Conservation (phyloP, 768 basidiomycete genomes). For the Suillus bovinus region DNA sequence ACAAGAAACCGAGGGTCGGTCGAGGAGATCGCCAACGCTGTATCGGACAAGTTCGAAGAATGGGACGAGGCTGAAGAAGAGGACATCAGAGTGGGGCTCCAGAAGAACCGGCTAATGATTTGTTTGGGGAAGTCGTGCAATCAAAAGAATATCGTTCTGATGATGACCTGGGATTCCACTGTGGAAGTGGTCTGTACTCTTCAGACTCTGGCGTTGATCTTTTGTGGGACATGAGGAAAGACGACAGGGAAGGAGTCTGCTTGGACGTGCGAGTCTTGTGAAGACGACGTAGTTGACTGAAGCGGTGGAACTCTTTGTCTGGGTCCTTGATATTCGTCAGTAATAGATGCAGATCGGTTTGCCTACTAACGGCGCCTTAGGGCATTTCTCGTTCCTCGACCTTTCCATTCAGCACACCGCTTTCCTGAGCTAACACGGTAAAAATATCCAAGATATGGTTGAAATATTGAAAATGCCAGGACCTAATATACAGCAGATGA, state of each 20-base stretch:
- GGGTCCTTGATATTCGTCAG: background rate
- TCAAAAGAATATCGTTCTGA: background rate
- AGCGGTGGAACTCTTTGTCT: background rate
- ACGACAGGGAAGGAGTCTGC: background rate
- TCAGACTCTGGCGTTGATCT: conserved; percentile 4
- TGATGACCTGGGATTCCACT: background rate
- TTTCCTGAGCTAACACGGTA: too few species aligned
- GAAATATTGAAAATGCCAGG: too few species aligned
- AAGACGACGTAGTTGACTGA: background rate
- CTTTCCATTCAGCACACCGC: too few species aligned
- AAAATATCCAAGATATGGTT: too few species aligned
- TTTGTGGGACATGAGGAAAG: background rate
- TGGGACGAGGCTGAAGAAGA: conserved; percentile 43
- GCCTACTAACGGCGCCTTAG: too few species aligned
- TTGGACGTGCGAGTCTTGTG: background rate
- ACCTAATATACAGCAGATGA: too few species aligned
- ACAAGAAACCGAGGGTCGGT: conserved; percentile 44
- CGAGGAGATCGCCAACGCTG: conserved; percentile 47
- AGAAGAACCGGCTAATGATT: background rate
- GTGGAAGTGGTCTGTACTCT: background rate
- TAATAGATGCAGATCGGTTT: too few species aligned
- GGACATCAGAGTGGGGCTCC: conserved; percentile 8
- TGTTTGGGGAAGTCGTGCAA: background rate
- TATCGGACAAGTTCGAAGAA: conserved; percentile 56
- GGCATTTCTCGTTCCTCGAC: too few species aligned